Base-by-base conservation (phyloP, 169 alveolate species). In the Plasmodium gonderi region DNA sequence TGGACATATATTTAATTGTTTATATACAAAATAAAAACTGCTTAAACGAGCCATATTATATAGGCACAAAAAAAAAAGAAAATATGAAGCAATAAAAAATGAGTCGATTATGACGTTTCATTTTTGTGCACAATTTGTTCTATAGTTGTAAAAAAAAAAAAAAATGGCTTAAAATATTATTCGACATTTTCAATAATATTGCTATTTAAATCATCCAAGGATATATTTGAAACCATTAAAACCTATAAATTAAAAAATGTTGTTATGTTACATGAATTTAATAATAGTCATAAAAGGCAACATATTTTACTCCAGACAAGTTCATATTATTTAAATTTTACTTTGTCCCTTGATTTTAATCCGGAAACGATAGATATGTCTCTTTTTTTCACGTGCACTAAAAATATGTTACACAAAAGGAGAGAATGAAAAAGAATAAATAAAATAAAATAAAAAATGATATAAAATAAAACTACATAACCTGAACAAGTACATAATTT, bases 281-380 rank as follows among this genome's bases (percentile, higher is more conserved):
- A 60, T 36, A 17, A 36, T 20, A 60, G 26, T 14, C 8, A 14
- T 60, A 60, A 17, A n/a, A 60, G 72, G 26, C 72, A 60, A 36
- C 72, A 9, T 14, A 60, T 9, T 6, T 9, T 42, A 42, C 72
- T 60, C 26, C 17, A 26, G 17, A n/a, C 36, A 23, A 23, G 38
- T 60, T 60, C 72, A 60, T 1, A 36, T 36, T n/a, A 60, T 12
- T 85, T 75, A 14, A 26, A 31, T 60, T 93, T 77, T 75, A 96
- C 94, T 90, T 97, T 96, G 90, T 97, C 97, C 60, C 97, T 91
- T 17, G 98, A 95, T 60, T 96, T 97, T 38, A 95, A 96, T n/a
- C 98, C 98, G 26, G 96, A 95, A 38, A 94, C 95, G 20, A 97
- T 89, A 5, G 96, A 78, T 11, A 97, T 94, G 74, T 95, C 97